phyloP scores from a whole-genome alignment of 345 rosid species.

The Cardiospermum halicacabum region DNA sequence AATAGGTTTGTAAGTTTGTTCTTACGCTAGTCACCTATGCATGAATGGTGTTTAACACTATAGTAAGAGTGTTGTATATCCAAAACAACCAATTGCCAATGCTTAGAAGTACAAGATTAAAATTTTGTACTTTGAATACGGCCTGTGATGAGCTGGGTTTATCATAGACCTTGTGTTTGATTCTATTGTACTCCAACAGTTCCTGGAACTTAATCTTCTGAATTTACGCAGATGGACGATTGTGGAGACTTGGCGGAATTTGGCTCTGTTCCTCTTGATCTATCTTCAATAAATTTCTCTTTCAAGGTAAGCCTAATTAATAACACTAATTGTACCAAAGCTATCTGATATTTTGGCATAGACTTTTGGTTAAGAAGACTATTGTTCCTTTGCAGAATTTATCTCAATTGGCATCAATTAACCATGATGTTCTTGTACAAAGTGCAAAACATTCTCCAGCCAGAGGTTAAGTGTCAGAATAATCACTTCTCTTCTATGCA shows the following conservation, averaged over 20 bases:
- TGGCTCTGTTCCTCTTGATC: slow-evolving; percentile 47
- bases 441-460: slow-evolving; percentile 45
- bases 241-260: slow-evolving; percentile 57
- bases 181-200: neutral
- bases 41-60: neutral
- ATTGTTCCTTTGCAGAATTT: slow-evolving; percentile 46
- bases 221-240: slow-evolving; percentile 49
- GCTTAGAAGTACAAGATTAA: neutral
- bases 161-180: neutral
- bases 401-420: slow-evolving; percentile 76
- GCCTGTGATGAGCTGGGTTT: too few species aligned
- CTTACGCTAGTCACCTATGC: neutral
- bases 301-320: slow-evolving; percentile 53
- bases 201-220: neutral
- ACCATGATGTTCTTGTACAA: slow-evolving; percentile 68
- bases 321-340: neutral
- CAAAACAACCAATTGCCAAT: neutral
- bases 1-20: neutral
- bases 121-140: neutral
- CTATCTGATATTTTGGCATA: neutral
- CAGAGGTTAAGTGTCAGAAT: slow-evolving; percentile 29
- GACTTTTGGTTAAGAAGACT: neutral
- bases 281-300: slow-evolving; percentile 67
- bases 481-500: slow-evolving; percentile 1
- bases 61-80: neutral